These are phyloP conservation scores for Podila minutissima DNA, from an alignment of 192 early-diverging fungal genomes.

Conservation along the genomic window DNA sequence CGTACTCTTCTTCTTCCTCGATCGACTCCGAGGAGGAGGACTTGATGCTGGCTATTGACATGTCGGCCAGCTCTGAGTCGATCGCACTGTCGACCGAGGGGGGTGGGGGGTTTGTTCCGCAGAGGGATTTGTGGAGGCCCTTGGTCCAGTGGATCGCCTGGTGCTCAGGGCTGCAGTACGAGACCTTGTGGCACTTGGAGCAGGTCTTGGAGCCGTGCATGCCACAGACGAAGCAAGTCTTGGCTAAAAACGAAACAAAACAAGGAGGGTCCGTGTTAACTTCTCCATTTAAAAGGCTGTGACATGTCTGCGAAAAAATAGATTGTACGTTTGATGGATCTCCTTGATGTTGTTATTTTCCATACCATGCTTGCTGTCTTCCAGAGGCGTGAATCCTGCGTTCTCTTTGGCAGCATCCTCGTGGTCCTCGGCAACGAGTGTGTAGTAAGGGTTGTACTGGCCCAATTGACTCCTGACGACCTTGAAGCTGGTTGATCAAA, in stretches of 20 bases:
- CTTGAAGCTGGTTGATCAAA: conserved; percentile 72
- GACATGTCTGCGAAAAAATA: not conserved
- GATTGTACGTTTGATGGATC: too few species aligned
- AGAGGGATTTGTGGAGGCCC: conserved; percentile 75
- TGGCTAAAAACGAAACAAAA: conserved; percentile 26
- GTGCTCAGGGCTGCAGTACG: conserved; percentile 89
- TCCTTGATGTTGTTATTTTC: too few species aligned
- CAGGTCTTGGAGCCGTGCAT: conserved; percentile 79
- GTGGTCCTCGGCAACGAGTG: conserved; percentile 39
- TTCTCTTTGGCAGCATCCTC: conserved; percentile 49
- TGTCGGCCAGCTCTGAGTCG: conserved; percentile 14
- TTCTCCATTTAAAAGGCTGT: not conserved
- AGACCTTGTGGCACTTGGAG: conserved; percentile 72
- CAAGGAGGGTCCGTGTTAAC: not conserved
- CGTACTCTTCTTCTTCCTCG: conserved; percentile 33
- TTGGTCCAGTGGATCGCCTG: conserved; percentile 86
- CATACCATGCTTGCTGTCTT: conserved; percentile 27
- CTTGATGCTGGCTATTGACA: conserved; percentile 30
- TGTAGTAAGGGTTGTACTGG: conserved; percentile 76
- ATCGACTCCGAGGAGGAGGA: conserved; percentile 12
- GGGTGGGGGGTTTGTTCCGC: conserved; percentile 47
- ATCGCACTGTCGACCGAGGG: not conserved
- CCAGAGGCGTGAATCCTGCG: conserved; percentile 40
- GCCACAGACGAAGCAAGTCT: conserved; percentile 77
- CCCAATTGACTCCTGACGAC: conserved; percentile 84